A percentile compares a stretch with the other conserved stretches of the same genome.
phyloP scores from a whole-genome alignment of 1,139 yeast species.

The Petasospora rhodanensis region DNA sequence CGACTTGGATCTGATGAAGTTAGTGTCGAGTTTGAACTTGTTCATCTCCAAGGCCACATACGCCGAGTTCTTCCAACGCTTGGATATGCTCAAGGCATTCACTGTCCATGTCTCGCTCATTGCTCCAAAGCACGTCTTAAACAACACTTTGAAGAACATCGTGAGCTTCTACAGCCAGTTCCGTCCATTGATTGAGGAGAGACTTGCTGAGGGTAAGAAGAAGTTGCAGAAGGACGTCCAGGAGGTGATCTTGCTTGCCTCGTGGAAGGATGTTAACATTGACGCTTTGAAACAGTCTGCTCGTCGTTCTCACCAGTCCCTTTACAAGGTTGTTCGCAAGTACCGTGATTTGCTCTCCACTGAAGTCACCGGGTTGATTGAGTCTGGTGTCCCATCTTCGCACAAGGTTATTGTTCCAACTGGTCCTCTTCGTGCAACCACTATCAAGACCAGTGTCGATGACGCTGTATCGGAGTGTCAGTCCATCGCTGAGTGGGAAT shows the following conservation, averaged over 20 bases:
- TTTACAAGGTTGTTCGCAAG: constrained; percentile 80
- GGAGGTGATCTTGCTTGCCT: constrained; percentile 83
- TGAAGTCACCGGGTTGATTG: constrained; percentile 54
- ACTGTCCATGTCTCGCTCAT: constrained; percentile 40
- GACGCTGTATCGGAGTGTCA: too few relatives aligned
- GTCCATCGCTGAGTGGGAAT: constrained; percentile 40
- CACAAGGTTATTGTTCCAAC: constrained; percentile 17
- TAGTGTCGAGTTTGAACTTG: constrained; percentile 68
- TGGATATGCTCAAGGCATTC: constrained; percentile 61
- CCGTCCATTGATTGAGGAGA: constrained; percentile 40
- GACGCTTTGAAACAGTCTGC: constrained; percentile 94
- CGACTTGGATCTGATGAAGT: constrained; percentile 30
- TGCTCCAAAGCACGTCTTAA: constrained; percentile 20
- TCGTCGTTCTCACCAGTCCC: constrained; percentile 74
- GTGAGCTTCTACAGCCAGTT: constrained; percentile 67
- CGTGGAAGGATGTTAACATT: constrained; percentile 96
- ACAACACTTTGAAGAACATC: constrained; percentile 55
- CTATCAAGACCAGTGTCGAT: too few relatives aligned
- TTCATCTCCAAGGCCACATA: constrained; percentile 71
- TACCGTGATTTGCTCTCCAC: constrained; percentile 62
- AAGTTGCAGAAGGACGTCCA: constrained; percentile 70
- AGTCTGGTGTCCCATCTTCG: constrained; percentile 46
- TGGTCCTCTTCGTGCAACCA: too few relatives aligned
- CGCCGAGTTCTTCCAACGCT: constrained; percentile 65
- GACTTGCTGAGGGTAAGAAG: constrained; percentile 43